Percentiles rank a stretch among this genome's conserved stretches.
Conservation (phyloP, 306 rosid species). For the Malus sieversii region DNA sequence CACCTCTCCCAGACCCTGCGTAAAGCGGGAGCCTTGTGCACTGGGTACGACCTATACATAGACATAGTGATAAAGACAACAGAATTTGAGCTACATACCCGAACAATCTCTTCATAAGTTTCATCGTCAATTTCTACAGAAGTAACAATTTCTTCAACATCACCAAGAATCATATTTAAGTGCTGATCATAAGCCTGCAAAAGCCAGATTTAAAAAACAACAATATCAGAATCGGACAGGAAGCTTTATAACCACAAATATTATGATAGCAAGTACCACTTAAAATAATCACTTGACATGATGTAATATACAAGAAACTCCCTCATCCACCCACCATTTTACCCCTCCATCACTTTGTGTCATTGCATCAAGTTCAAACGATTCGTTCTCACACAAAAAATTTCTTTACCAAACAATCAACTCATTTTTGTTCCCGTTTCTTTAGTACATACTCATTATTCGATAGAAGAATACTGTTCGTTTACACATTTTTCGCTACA, state of each 20-base stretch:
- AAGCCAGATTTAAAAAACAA: constrained; percentile 14
- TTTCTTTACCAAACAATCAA: neutral
- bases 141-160: constrained; percentile 91
- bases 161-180: constrained; percentile 99
- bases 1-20: no score
- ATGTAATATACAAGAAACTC: neutral
- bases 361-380: neutral
- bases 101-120: constrained; percentile 97
- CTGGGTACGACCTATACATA: no score
- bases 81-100: constrained; percentile 48
- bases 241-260: neutral
- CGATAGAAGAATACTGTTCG: neutral
- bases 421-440: neutral
- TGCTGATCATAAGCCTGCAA: constrained; percentile 99
- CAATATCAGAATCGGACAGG: neutral
- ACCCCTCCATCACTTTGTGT: neutral
- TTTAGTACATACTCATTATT: neutral
- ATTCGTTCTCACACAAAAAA: neutral
- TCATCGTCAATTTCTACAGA: constrained; percentile 95
- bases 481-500: no score
- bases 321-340: neutral
- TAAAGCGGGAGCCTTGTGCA: no score
- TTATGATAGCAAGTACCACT: neutral
- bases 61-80: neutral
- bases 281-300: neutral